Evolutionary conservation across 2,329 filamentous ascomycete species (phyloP).

Genomic region (Ustilaginoidea virens): DNA sequence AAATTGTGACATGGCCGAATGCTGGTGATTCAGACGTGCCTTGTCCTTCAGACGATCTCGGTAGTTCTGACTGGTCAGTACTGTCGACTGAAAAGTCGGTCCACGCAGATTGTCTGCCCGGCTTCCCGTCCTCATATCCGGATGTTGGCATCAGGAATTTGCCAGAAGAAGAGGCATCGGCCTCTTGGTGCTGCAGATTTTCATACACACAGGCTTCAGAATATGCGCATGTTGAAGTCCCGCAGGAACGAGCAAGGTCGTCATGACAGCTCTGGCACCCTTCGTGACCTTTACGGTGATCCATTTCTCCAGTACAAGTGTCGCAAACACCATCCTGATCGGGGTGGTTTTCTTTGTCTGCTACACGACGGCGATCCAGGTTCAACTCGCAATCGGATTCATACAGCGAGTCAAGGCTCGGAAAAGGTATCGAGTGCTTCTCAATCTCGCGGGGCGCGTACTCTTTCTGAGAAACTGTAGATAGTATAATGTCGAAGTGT

Average conservation of each 20-base stretch:
- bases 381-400: conserved; percentile 25
- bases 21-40: no score
- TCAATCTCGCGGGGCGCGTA: no score
- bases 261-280: conserved; percentile 15
- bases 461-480: no score
- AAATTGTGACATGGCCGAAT: conserved; percentile 19
- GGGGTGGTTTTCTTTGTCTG: conserved; percentile 10
- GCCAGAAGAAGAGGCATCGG: conserved; percentile 22
- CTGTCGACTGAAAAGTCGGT: conserved; percentile 44
- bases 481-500: no score
- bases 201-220: conserved; percentile 16
- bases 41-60: conserved; percentile 15
- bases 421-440: conserved; percentile 19
- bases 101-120: conserved; percentile 43
- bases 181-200: conserved; percentile 12
- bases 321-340: conserved; percentile 20
- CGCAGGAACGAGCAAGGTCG: conserved; percentile 16
- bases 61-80: conserved; percentile 21
- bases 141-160: conserved; percentile 31
- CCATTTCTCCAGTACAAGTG: conserved; percentile 20
- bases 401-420: conserved; percentile 18
- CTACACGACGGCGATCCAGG: conserved; percentile 12
- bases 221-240: conserved; percentile 25
- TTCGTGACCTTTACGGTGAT: conserved; percentile 14
- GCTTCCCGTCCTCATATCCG: conserved; percentile 27